Conservation (phyloP, 2,329 filamentous ascomycete genomes). For the Thelonectria rubi region DNA sequence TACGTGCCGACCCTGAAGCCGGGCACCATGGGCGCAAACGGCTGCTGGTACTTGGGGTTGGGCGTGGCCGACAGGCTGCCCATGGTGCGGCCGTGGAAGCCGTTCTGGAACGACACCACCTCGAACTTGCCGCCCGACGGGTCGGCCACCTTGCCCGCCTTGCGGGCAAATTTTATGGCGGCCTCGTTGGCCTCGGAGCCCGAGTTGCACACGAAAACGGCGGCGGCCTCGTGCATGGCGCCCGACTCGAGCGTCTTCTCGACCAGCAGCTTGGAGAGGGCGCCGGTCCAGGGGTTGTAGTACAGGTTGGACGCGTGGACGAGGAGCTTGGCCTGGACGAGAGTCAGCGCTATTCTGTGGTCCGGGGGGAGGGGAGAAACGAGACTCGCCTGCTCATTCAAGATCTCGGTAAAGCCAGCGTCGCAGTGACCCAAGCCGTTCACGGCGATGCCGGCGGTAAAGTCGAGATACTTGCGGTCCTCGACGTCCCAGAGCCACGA, state of each 20-base stretch:
- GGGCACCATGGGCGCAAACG: conserved; percentile 94
- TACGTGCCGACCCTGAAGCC: conserved; percentile 88
- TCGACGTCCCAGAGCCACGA: conserved; percentile 92
- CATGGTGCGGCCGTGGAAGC: conserved; percentile 98
- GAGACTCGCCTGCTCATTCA: conserved; percentile 75
- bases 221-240: conserved; percentile 80
- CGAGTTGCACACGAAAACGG: conserved; percentile 95
- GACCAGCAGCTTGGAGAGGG: conserved; percentile 85
- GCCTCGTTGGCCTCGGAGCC: conserved; percentile 98
- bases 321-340: conserved; percentile 70
- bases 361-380: too few relatives aligned
- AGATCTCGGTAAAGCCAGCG: conserved; percentile 75
- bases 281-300: conserved; percentile 95
- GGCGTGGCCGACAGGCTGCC: conserved; percentile 94
- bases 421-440: conserved; percentile 93
- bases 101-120: conserved; percentile 88
- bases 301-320: conserved; percentile 96
- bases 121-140: conserved; percentile 79
- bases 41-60: conserved; percentile 96
- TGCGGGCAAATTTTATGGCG: conserved; percentile 95
- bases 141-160: conserved; percentile 81
- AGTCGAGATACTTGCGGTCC: conserved; percentile 88
- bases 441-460: conserved; percentile 96
- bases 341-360: conserved; percentile 8
- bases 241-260: conserved; percentile 82